Conservation (phyloP, 495 filamentous ascomycete species). For the Penicillium psychrofluorescens region DNA sequence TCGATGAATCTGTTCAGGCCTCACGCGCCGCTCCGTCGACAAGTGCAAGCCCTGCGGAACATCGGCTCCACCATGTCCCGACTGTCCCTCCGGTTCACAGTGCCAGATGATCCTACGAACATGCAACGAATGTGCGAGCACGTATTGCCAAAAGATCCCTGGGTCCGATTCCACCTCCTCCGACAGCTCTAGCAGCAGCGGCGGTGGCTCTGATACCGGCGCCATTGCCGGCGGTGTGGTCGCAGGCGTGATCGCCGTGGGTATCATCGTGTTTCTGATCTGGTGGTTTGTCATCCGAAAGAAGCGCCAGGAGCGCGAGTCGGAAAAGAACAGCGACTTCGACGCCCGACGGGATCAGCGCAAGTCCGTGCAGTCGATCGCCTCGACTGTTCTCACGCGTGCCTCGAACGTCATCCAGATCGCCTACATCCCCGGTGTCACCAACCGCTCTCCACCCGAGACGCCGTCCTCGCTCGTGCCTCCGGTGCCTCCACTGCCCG, state of each 20-base stretch:
- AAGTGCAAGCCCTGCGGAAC: constrained; percentile 37
- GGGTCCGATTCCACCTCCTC: too few species aligned
- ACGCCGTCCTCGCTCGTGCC: constrained; percentile 80
- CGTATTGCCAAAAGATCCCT: constrained; percentile 48
- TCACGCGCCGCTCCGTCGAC: constrained; percentile 29
- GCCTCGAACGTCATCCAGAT: constrained; percentile 99
- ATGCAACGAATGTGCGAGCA: constrained; percentile 53
- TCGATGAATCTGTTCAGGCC: neutral
- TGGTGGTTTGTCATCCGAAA: constrained; percentile 85
- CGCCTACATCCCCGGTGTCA: constrained; percentile 96
- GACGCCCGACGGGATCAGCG: constrained; percentile 69
- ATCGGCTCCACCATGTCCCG: constrained; percentile 41
- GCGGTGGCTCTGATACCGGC: constrained; percentile 47
- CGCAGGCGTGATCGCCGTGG: constrained; percentile 64
- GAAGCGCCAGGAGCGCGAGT: constrained; percentile 54
- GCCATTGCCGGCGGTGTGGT: constrained; percentile 82
- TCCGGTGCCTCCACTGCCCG: constrained; percentile 86
- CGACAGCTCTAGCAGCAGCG: constrained; percentile 6
- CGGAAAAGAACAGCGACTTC: constrained; percentile 46
- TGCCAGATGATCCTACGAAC: constrained; percentile 50
- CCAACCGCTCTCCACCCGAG: constrained; percentile 77
- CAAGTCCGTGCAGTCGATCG: constrained; percentile 84
- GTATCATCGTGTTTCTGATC: constrained; percentile 64
- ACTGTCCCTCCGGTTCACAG: constrained; percentile 37
- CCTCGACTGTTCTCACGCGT: constrained; percentile 88